Conservation (phyloP, 305 asterid genomes). For the Solanum hybrid region DNA sequence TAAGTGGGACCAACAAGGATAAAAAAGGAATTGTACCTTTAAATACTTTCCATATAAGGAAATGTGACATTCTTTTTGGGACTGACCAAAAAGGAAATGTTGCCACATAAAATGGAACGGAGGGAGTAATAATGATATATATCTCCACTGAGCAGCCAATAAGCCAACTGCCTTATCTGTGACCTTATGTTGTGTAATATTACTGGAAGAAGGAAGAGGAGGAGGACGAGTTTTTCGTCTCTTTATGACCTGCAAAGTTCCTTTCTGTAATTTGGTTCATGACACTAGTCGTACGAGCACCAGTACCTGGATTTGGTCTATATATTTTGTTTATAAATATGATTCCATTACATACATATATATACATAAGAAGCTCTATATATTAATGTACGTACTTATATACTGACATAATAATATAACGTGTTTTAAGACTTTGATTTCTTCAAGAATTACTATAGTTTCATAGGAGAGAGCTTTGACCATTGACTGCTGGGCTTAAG, state of each 20-base stretch:
- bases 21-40: too few species aligned
- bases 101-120: too few species aligned
- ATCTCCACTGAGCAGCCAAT: neutral
- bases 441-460: neutral
- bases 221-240: neutral
- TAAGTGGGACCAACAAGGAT: too few species aligned
- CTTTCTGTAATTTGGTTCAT: neutral
- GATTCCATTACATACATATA: neutral
- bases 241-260: neutral
- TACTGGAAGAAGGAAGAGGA: neutral
- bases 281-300: neutral
- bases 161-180: too few species aligned
- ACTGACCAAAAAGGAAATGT: too few species aligned
- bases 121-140: too few species aligned
- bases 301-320: neutral
- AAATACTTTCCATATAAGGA: too few species aligned
- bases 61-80: too few species aligned
- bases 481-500: neutral
- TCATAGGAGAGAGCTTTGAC: neutral
- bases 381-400: neutral
- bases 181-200: neutral
- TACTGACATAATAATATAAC: neutral
- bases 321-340: neutral
- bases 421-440: neutral
- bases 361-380: neutral